Base-by-base conservation (phyloP, 192 early-diverging fungal species). In the Lobosporangium transversale region DNA sequence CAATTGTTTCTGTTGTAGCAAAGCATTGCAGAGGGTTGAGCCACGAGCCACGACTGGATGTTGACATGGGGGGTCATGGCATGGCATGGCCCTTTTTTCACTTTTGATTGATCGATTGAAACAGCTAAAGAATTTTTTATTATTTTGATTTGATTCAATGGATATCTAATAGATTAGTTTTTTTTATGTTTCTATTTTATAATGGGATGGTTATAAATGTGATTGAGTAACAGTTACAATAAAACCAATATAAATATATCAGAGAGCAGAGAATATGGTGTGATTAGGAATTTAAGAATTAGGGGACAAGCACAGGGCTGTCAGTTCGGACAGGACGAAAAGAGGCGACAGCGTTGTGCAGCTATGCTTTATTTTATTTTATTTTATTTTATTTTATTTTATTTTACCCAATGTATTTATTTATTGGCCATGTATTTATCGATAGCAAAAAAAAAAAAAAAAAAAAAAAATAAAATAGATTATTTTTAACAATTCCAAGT, bases 241-340 rank as follows among this genome's bases (percentile, higher is more conserved):
- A 44, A 8, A 36, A 35, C n/a, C n/a, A n/a, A n/a, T n/a, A n/a
- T n/a, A n/a, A n/a, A n/a, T n/a, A n/a, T n/a, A n/a, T n/a, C n/a
- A n/a, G n/a, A n/a, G 35, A n/a, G 21, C 10, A 37, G 27, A 24
- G 17, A 43, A 59, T 45, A 43, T 47, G 58, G 58, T 59, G 58
- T 59, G 58, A 59, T 56, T 59, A 44, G n/a, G 42, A 26, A 26
- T 8, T 2, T 14, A 14, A 50, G 8, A 50, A 42, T 42, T 12
- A 12, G 40, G 9, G 9, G 40, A 42, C 9, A 42, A 12, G 17
- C 9, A 42, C 17, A 12, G 40, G 9, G 17, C 17, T 42, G 9
- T 12, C 9, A 42, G 17, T 17, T 9, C 17, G 9, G 17, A 12
- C 17, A 42, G 9, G 17, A 42, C 9, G 17, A 42, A 42, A 42